Evolutionary conservation across 768 basidiomycete species (phyloP), one percentile per base, ranked within the genome.

Genomic region (Podaxis pistillaris): DNA sequence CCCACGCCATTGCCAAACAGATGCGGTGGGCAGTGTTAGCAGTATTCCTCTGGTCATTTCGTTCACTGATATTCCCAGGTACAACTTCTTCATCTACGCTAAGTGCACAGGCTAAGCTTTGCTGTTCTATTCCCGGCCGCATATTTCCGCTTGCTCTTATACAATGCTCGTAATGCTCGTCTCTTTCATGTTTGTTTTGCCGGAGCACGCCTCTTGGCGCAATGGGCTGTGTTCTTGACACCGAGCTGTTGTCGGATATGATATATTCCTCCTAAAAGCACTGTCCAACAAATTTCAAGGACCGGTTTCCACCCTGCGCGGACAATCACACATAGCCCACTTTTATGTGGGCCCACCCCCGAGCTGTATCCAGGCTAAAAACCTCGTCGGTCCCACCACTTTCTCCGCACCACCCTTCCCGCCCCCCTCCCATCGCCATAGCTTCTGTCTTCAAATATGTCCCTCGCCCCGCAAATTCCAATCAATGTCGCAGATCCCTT

Each of bases 1-100:
- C 57, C 28, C 54, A 60, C 24, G 66, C 52, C 63, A 17, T 40
- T 51, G 57, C 56, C 66, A 65, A 69, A 66, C 65, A 65, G 22
- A 28, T 19, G 4, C 19, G 0, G 50, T 36, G 46, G 7, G 26
- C 3, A 53, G 13, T 8, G 12, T 12, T 53, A 3, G 26, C 3
- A 53, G 13, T 8, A 4, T 12, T 53, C 3, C 26, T 8, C 6
- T 26, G 8, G 8, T 33, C 33, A 33, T 3, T 33, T 33, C 1
- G 33, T 33, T 33, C 33, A 9, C 33, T 33, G 33, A 9, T 9
- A 9, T 9, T 9, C 33, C 33, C 33, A 33, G 33, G 33, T 9
- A 33, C 33, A 33, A 33, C 33, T 1, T 33, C 2, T 33, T 33
- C 33, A 33, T 7, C 33, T 2, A 9, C 28, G 28, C 28, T 6